These are phyloP conservation scores for Fonsecaea monophora DNA, from an alignment of 2,329 filamentous ascomycete species.

Conservation along the genomic window DNA sequence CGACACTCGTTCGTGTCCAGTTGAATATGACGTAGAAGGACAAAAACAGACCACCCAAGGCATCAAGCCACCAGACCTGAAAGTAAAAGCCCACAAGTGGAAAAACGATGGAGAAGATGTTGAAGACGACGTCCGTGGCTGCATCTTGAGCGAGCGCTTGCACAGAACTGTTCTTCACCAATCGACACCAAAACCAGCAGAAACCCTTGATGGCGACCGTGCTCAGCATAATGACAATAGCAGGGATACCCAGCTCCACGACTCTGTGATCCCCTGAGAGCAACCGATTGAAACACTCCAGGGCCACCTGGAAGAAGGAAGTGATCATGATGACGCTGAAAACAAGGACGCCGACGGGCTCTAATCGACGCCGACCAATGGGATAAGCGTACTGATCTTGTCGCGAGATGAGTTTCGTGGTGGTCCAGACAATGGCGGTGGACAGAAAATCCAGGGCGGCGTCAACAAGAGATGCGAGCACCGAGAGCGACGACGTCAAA, in stretches of 20 bases:
- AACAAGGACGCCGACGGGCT: conserved; percentile 79
- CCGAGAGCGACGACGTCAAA: conserved; percentile 77
- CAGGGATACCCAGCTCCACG: conserved; percentile 74
- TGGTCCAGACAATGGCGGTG: conserved; percentile 81
- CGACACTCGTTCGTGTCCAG: conserved; percentile 74
- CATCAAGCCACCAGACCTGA: conserved; percentile 83
- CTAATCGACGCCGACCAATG: conserved; percentile 76
- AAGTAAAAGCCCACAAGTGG: conserved; percentile 79
- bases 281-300: conserved; percentile 72
- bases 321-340: conserved; percentile 89
- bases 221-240: conserved; percentile 78
- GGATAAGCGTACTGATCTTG: conserved; percentile 79
- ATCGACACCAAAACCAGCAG: conserved; percentile 86
- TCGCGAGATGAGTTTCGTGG: conserved; percentile 74
- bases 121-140: conserved; percentile 85
- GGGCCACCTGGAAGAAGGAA: conserved; percentile 77
- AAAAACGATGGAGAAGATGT: conserved; percentile 86
- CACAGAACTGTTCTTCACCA: conserved; percentile 85
- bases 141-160: conserved; percentile 76
- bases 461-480: conserved; percentile 79
- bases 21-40: conserved; percentile 79
- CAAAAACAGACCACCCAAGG: conserved; percentile 78
- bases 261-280: conserved; percentile 67
- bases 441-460: conserved; percentile 80
- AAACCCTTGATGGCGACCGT: conserved; percentile 82